phyloP scores from a whole-genome alignment of 768 basidiomycete species.

The Rhodotorula paludigena region DNA sequence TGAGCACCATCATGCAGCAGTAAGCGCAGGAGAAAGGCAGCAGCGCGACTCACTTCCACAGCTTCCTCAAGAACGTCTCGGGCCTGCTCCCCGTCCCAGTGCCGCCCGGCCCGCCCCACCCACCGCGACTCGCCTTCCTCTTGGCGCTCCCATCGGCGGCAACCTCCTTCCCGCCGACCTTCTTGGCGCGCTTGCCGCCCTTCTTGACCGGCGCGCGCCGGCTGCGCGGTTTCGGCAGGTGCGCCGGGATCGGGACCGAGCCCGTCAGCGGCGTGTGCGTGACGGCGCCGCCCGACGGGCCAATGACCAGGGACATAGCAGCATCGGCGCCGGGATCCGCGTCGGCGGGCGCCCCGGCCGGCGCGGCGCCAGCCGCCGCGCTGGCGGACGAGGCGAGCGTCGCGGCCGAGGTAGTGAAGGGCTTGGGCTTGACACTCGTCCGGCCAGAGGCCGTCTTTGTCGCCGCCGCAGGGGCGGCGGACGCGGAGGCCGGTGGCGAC shows the following conservation, averaged over 20 bases:
- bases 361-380: too few species aligned
- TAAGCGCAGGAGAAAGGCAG: background rate
- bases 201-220: background rate
- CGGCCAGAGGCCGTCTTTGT: too few species aligned
- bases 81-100: constrained; percentile 9
- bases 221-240: background rate
- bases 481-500: too few species aligned
- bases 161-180: background rate
- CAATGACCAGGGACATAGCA: too few species aligned
- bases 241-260: background rate
- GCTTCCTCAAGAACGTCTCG: constrained; percentile 29
- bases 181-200: background rate
- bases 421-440: too few species aligned
- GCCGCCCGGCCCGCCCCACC: constrained; percentile 22
- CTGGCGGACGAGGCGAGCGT: too few species aligned
- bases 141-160: background rate
- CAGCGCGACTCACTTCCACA: constrained; percentile 30
- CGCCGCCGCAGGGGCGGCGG: too few species aligned
- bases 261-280: background rate
- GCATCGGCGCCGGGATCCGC: too few species aligned
- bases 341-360: too few species aligned
- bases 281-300: background rate
- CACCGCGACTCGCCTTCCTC: constrained; percentile 13
- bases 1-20: background rate
- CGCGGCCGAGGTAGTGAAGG: too few species aligned